Percentiles rank a stretch among this genome's conserved stretches.
Conservation (phyloP, 371 early-diverging fungal species). For the Rhizopus sp. region DNA sequence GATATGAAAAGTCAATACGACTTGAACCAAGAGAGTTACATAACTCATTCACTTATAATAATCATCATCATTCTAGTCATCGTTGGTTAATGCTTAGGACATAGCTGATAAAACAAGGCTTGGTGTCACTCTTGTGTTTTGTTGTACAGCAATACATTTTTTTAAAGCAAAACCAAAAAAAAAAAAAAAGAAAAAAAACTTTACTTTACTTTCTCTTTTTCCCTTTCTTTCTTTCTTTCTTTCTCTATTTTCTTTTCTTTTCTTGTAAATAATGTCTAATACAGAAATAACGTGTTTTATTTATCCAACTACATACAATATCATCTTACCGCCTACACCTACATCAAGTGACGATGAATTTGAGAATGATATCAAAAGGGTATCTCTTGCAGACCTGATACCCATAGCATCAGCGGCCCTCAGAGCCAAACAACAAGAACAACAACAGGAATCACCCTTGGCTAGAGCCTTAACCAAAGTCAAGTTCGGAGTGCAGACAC, state of each 20-base stretch:
- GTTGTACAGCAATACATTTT: neutral
- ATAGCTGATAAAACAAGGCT: neutral
- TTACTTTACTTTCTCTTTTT: conserved; percentile 1
- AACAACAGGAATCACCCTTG: conserved; percentile 28
- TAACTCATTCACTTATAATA: too few relatives aligned
- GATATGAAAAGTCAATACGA: conserved; percentile 32
- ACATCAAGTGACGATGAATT: conserved; percentile 24
- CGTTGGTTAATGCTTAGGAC: conserved; percentile 15
- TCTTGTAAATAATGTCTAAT: neutral
- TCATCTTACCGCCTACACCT: conserved; percentile 23
- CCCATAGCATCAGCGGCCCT: conserved; percentile 44
- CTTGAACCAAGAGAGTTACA: conserved; percentile 27
- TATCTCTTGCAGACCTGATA: conserved; percentile 42
- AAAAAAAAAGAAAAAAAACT: neutral
- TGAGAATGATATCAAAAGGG: conserved; percentile 10
- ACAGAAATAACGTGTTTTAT: neutral
- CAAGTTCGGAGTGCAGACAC: conserved; percentile 39
- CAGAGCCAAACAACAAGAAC: conserved; percentile 12
- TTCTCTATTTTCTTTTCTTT: neutral
- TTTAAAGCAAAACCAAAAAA: neutral
- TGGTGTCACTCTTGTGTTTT: too few relatives aligned
- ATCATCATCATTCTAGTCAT: conserved; percentile 1
- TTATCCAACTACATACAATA: neutral
- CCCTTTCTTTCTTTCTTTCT: neutral
- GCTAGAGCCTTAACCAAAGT: conserved; percentile 45